Evolutionary conservation across 164 flowering plant species (phyloP), one percentile per base, ranked within the genome.

Genomic region (Dillenia turbinata): DNA sequence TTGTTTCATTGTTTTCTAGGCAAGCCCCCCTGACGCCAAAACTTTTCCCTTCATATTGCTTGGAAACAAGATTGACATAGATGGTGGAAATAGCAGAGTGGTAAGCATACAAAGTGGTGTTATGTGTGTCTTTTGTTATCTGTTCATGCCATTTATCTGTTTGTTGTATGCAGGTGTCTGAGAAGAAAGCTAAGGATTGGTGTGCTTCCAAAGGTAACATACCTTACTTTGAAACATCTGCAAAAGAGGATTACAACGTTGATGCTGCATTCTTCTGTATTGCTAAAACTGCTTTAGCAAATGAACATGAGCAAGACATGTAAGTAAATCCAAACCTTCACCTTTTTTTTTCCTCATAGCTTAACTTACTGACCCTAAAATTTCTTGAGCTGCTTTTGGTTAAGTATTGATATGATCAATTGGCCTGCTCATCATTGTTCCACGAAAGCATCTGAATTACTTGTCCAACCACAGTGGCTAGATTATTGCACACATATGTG

Each of bases 61-160:
- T 44, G 97, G 97, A 57, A 92, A 92, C 83, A 92, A 92, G 80
- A 83, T 89, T 59, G 96, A 92, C 64, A 82, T 87, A 54, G 92
- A 92, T 79, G 98, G 96, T 72, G 98, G 98, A 59, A 92, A 86
- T 72, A 92, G 98, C 73, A 71, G 98, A 79, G 98, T 86, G 95
- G 98, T 92, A 76, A 77, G 83, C 26, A 47, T 40, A 56, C 17
- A 54, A 12, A 44, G 40, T 26, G 33, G 54, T 52, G 9, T 26
- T 61, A 24, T 40, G 16, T 26, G 47, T 22, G n/a, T 55, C 9
- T n/a, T 48, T 49, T 6, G 9, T 24, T 16, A 43, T 45, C 12
- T 61, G 45, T 52, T 44, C 33, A 4, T 2, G 5, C 6, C 6
- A 33, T 54, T 52, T 69, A 56, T 54, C 12, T 44, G 47, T 15